phyloP scores from a whole-genome alignment of 768 basidiomycete genomes.

The Lentinula aciculospora region DNA sequence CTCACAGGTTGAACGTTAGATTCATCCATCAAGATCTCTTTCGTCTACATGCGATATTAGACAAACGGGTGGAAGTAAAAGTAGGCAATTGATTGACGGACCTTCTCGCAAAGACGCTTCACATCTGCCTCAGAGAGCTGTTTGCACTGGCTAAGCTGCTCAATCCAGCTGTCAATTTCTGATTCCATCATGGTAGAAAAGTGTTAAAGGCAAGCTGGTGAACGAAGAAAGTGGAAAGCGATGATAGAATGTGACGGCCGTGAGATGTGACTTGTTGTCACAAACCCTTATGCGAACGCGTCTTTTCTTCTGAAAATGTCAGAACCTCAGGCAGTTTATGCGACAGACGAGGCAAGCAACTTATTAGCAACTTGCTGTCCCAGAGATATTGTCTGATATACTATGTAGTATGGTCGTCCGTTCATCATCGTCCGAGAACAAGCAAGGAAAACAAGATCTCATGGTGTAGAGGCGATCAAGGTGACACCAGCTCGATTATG shows the following conservation, averaged over 20 bases:
- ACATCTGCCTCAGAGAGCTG: conserved; percentile 93
- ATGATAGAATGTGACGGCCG: background rate
- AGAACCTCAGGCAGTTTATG: conserved; percentile 65
- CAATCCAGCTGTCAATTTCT: conserved; percentile 97
- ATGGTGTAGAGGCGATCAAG: conserved; percentile 95
- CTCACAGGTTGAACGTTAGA: conserved; percentile 97
- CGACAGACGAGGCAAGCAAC: conserved; percentile 76
- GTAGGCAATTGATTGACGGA: conserved; percentile 29
- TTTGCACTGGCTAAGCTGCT: conserved; percentile 95
- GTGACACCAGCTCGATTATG: conserved; percentile 28
- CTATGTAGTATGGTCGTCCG: conserved; percentile 80
- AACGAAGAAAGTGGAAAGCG: background rate
- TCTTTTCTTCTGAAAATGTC: conserved; percentile 27
- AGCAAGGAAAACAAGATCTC: conserved; percentile 83
- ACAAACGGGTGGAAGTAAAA: conserved; percentile 8
- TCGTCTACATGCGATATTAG: conserved; percentile 52
- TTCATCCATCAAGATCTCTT: conserved; percentile 98
- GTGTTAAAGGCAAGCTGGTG: too few relatives aligned
- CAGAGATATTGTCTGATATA: conserved; percentile 4
- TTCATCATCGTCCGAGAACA: conserved; percentile 97
- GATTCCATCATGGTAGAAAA: conserved; percentile 35
- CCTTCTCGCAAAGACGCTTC: conserved; percentile 99
- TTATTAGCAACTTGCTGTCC: background rate
- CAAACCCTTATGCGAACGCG: conserved; percentile 19
- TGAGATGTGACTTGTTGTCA: background rate